phyloP scores from a whole-genome alignment of 2,329 filamentous ascomycete genomes.

The Alternaria incomplexa region DNA sequence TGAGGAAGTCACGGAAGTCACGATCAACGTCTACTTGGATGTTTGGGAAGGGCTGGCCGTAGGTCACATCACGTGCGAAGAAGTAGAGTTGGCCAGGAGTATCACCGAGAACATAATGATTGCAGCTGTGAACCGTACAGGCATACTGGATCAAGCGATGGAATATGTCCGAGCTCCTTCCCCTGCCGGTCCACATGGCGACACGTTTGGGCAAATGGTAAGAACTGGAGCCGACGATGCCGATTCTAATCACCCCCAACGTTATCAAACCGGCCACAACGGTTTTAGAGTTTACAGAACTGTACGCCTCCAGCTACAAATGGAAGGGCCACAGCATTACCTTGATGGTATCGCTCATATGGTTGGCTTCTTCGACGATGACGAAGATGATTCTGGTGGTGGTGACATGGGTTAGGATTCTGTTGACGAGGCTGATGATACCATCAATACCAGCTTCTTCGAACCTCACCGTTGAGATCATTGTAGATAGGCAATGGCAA shows the following conservation, averaged over 20 bases:
- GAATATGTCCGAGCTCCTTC: neutral
- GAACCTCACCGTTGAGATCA: neutral
- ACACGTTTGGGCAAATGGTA: neutral
- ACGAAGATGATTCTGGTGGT: neutral
- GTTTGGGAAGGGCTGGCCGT: neutral
- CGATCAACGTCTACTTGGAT: neutral
- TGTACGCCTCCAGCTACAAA: neutral
- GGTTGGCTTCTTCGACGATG: neutral
- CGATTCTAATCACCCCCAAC: neutral
- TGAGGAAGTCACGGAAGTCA: too few species aligned
- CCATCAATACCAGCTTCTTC: neutral
- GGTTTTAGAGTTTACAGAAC: neutral
- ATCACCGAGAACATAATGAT: neutral
- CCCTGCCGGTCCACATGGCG: neutral
- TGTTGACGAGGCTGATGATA: neutral
- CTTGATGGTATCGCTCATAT: neutral
- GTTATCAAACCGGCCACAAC: neutral
- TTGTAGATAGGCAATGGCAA: neutral
- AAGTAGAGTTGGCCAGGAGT: neutral
- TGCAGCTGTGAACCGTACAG: neutral
- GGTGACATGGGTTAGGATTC: neutral
- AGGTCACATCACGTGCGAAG: neutral
- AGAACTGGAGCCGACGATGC: neutral
- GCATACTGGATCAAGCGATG: too few species aligned
- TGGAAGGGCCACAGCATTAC: neutral